Evolutionary conservation across 805 yeast species (phyloP), one percentile per base, ranked within the genome.

Genomic region (Ogataea wickerhamii): DNA sequence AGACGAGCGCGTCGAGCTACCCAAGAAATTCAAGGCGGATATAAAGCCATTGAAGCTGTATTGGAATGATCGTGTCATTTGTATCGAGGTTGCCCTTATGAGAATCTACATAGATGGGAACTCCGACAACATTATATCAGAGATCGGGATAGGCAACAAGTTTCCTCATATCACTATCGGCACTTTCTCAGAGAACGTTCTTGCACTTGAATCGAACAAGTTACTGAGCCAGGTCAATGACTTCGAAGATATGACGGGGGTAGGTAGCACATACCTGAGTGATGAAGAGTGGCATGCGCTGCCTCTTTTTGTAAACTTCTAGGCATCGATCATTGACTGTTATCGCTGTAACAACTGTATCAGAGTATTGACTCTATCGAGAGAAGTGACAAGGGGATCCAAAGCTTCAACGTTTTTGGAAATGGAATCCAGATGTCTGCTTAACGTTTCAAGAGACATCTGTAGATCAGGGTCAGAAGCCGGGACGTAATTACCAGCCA

Each of bases 141-240:
- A 34, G 11, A 22, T 58, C 4, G 49, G 52, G n/a, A 36, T 60
- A 6, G 67, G 68, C 0, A 75, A 78, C 40, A 56, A 61, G 36
- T 56, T 59, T 42, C 68, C 82, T 0, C 97, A 89, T 55, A 73
- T 88, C 29, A 89, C 97, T 0, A 53, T 87, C 11, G 95, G 89
- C 0, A 74, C 86, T 0, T 52, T 63, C 2, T 49, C 64, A 1
- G 64, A 65, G 0, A 60, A 60, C 0, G 65, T 73, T 3, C 64
- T 59, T 36, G 79, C 93, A 0, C 55, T 65, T 18, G 73, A 76
- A 46, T 74, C 89, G 1, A 79, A 80, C 43, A 45, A 28, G 3
- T 48, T 69, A 47, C 41, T 70, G 26, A 34, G 44, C 6, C 30
- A 46, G 2, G 21, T 55, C 2, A 45, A 55, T 30, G 53, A 48